Conservation (phyloP, 345 rosid genomes). For the Mallotus nudiflorus region DNA sequence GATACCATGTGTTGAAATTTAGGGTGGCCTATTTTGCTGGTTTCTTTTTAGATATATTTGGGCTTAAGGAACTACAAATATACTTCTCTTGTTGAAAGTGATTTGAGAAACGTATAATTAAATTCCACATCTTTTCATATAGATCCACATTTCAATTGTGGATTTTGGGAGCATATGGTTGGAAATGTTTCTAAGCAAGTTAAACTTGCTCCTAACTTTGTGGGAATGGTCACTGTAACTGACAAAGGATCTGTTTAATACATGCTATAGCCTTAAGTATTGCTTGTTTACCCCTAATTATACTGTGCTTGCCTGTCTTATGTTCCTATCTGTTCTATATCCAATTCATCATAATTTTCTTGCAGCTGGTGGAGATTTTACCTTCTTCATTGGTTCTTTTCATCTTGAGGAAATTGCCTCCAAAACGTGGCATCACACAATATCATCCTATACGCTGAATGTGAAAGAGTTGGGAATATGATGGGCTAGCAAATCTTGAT, state of each 20-base stretch:
- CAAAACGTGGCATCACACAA: constrained; percentile 79
- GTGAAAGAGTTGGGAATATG: neutral
- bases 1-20: neutral
- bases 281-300: no score
- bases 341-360: constrained; percentile 2
- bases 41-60: neutral
- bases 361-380: constrained; percentile 85
- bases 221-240: no score
- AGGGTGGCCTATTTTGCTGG: neutral
- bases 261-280: no score
- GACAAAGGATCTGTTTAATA: no score
- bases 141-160: neutral
- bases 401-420: constrained; percentile 92
- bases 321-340: neutral
- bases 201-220: no score
- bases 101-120: neutral
- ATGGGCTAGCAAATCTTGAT: neutral
- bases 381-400: constrained; percentile 85
- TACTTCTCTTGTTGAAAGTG: neutral
- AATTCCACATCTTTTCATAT: no score
- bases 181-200: no score
- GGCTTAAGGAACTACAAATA: neutral
- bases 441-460: constrained; percentile 75
- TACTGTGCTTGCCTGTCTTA: neutral
- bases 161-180: neutral